phyloP scores from a whole-genome alignment of 192 early-diverging fungal genomes.

The Coemansia sp. region DNA sequence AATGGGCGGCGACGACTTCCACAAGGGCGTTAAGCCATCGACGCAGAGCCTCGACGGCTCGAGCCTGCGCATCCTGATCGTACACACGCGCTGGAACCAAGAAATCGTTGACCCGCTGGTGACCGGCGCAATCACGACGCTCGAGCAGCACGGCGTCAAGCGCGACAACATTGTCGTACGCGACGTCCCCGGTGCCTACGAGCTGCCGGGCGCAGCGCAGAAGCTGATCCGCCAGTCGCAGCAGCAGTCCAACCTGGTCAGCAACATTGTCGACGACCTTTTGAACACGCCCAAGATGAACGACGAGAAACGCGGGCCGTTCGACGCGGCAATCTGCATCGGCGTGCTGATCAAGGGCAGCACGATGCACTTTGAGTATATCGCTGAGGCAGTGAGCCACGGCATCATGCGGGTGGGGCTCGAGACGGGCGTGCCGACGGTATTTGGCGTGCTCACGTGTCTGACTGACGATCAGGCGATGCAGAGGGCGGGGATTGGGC shows the following conservation, averaged over 20 bases:
- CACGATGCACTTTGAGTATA: slow-evolving; percentile 99
- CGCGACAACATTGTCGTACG: slow-evolving; percentile 71
- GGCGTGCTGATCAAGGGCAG: slow-evolving; percentile 98
- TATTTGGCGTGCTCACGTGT: slow-evolving; percentile 97
- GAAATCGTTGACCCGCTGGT: slow-evolving; percentile 84
- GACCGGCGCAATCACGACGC: slow-evolving; percentile 62
- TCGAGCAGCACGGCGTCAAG: slow-evolving; percentile 67
- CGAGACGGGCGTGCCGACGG: slow-evolving; percentile 79
- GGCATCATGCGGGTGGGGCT: slow-evolving; percentile 97
- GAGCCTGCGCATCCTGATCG: slow-evolving; percentile 66
- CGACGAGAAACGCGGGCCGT: slow-evolving; percentile 51
- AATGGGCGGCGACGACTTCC: slow-evolving; percentile 58
- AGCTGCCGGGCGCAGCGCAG: slow-evolving; percentile 89
- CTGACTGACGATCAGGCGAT: slow-evolving; percentile 91
- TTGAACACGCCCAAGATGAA: slow-evolving; percentile 24
- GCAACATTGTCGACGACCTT: slow-evolving; percentile 55
- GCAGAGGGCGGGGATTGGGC: slow-evolving; percentile 69
- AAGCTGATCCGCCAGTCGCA: slow-evolving; percentile 69
- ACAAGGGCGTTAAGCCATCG: slow-evolving; percentile 70
- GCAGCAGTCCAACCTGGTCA: slow-evolving; percentile 56
- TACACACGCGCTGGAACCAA: slow-evolving; percentile 95
- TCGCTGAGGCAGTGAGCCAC: slow-evolving; percentile 88
- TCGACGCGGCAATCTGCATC: slow-evolving; percentile 90
- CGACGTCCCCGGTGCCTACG: slow-evolving; percentile 89
- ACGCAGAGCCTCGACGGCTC: slow-evolving; percentile 60